Evolutionary conservation across 139 green algal species (phyloP), one percentile per base, ranked within the genome.

Genomic region (Chlorella sp.): DNA sequence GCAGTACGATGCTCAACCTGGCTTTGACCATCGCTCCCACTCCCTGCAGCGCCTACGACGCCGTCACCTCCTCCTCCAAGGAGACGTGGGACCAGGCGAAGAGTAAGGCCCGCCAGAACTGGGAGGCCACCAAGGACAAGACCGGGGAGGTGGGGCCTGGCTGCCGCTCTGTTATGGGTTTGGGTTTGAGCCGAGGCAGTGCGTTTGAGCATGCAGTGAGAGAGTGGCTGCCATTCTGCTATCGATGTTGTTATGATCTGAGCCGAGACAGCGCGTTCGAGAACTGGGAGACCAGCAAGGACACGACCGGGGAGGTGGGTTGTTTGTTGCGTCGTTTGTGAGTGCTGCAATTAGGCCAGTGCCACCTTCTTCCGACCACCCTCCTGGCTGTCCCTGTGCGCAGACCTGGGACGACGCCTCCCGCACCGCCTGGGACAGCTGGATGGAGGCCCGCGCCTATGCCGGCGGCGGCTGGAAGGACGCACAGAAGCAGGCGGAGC

Each of bases 81-180:
- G 48, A 89, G 78, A 82, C 78, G 36, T 89, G 85, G 85, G 85
- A 89, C 64, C 78, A 89, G 58, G 86, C 86, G 44, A 80, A 87
- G 74, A 26, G 81, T 24, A 54, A 65, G 72, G 51, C 51, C 51
- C 9, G 51, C 13, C 0, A 46, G 46, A 51, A 40, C 1, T 89
- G 80, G 79, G 73, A 83, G 44, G 16, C 43, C 3, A 80, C 86
- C 44, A 87, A 87, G 70, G 72, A 80, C 44, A 86, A 81, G 56
- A 78, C 85, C 20, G 44, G 67, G 20, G 38, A 89, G 68, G 73
- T 83, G 44, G 6, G 72, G 26, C 16, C 6, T 48, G 17, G 24
- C 72, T 17, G 26, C 28, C n/a, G n/a, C n/a, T n/a, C n/a, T n/a
- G n/a, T n/a, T n/a, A n/a, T n/a, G n/a, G n/a, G n/a, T n/a, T n/a